A percentile compares a stretch with the other conserved stretches of the same genome.
Conservation (phyloP, 345 rosid species). For the Erucastrum elatum region DNA sequence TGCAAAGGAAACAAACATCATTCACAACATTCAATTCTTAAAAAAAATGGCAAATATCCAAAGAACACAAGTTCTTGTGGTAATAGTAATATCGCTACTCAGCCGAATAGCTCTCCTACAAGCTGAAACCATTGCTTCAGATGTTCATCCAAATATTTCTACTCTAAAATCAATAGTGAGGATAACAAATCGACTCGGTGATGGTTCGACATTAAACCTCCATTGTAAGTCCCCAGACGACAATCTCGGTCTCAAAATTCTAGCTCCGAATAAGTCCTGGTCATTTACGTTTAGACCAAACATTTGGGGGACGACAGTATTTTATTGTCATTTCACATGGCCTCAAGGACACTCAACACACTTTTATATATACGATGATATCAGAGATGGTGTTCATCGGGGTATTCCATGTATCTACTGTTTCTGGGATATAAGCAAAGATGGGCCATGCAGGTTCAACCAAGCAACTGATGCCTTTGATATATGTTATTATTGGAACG, state of each 20-base stretch:
- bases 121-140: background rate
- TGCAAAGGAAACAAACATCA: background rate
- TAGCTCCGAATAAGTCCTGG: conserved; percentile 12
- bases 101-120: conserved; percentile 18
- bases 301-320: conserved; percentile 13
- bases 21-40: background rate
- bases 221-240: conserved; percentile 31
- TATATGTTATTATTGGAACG: conserved; percentile 32
- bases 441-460: conserved; percentile 27
- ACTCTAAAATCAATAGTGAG: background rate
- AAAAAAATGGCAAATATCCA: conserved; percentile 9
- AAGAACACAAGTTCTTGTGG: conserved; percentile 19
- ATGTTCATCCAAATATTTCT: background rate
- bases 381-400: conserved; percentile 10
- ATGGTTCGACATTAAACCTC: conserved; percentile 17
- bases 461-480: background rate
- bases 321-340: conserved; percentile 32
- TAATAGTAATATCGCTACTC: conserved; percentile 10
- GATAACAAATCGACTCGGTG: conserved; percentile 32
- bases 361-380: conserved; percentile 34
- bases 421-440: conserved; percentile 30
- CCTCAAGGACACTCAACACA: background rate
- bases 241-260: conserved; percentile 17
- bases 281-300: conserved; percentile 20
- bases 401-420: conserved; percentile 23